Evolutionary conservation across 441 rosid genomes (phyloP), one percentile per base, ranked within the genome.

Genomic region (Erysimum pusillum): DNA sequence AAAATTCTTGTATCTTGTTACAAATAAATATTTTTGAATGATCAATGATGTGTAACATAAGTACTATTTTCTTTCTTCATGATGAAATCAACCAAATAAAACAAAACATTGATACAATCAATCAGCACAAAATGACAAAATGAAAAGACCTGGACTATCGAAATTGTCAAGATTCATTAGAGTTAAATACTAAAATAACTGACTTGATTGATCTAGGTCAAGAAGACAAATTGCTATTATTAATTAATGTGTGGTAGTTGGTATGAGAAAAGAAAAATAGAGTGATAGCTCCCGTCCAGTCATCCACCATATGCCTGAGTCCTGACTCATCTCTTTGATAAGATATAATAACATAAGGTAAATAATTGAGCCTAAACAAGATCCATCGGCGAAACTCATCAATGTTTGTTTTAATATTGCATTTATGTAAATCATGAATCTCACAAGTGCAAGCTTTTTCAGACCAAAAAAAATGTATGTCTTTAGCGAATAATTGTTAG

Each of bases 141-240:
- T 15, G 42, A 69, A 17, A 45, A 45, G 36, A 34, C 46, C 14
- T 45, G 22, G 36, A 46, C 20, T 22, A 35, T 58, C 46, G 56
- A 45, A 69, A 44, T 17, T 12, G 66, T 13, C 74, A 58, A 57
- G 74, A 34, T 45, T 17, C 10, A 70, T 70, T 45, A 7, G 53
- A 69, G 46, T 22, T 35, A 36, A 52, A 51, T 51, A 35, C 48
- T 51, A 20, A 20, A 22, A 52, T 52, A 25, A 25, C 32, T 38
- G 42, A 68, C 53, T 15, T 28, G 48, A 35, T 22, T 60, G 39
- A 11, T 61, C 60, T 71, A 36, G 60, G 51, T 61, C 18, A 32
- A 34, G 25, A 56, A 57, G 41, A 68, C 28, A 51, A 68, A 54
- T n/a, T 68, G 63, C 6, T 57, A 54, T 41, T 8, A 25, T 25